Evolutionary conservation across 2,329 filamentous ascomycete species (phyloP).

Genomic region (Aspergillus candidus): DNA sequence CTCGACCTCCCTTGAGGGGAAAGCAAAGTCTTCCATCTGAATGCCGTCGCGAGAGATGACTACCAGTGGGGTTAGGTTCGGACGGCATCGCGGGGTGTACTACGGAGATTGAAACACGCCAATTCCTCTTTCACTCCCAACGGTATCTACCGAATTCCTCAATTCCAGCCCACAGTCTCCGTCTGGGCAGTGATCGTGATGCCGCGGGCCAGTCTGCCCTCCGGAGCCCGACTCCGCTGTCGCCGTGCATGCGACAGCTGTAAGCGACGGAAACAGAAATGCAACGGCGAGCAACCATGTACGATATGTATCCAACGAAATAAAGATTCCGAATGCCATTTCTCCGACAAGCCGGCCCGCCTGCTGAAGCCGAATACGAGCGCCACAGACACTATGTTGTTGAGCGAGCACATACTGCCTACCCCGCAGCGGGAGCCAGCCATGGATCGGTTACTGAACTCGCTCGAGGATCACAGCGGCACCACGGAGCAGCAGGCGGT

Average conservation of each 20-base stretch:
- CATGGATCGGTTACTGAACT: slow-evolving; percentile 30
- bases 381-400: slow-evolving; percentile 28
- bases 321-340: slow-evolving; percentile 38
- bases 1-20: too few relatives aligned
- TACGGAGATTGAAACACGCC: too few relatives aligned
- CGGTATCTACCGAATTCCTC: background rate
- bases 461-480: slow-evolving; percentile 27
- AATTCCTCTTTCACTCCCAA: background rate
- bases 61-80: too few relatives aligned
- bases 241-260: slow-evolving; percentile 41
- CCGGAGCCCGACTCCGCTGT: slow-evolving; percentile 30
- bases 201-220: slow-evolving; percentile 26
- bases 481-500: slow-evolving; percentile 23
- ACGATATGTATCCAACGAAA: slow-evolving; percentile 44
- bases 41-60: too few relatives aligned
- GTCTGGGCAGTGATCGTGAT: slow-evolving; percentile 9
- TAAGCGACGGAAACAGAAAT: slow-evolving; percentile 47
- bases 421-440: slow-evolving; percentile 29
- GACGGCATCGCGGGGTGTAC: too few relatives aligned
- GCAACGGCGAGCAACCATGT: slow-evolving; percentile 47
- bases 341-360: slow-evolving; percentile 32
- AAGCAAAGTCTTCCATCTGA: too few relatives aligned
- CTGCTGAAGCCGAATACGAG: slow-evolving; percentile 24
- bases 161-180: background rate
- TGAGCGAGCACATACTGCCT: slow-evolving; percentile 25